Conservation (phyloP, 352 stramenopile genomes). For the Phytophthora agathidicida region DNA sequence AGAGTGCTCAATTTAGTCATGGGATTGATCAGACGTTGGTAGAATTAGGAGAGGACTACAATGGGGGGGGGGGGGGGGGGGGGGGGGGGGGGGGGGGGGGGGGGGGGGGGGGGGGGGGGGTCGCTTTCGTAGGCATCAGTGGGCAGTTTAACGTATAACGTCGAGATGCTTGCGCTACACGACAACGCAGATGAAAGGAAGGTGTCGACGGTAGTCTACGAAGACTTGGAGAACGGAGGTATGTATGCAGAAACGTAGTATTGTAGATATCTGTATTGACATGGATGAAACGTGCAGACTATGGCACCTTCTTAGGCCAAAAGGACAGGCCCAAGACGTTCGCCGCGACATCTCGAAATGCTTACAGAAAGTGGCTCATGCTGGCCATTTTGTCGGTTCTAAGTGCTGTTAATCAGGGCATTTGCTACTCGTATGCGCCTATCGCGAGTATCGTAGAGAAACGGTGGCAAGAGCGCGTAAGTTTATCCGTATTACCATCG, state of each 20-base stretch:
- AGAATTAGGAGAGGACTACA: too few species aligned
- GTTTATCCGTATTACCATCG: too few species aligned
- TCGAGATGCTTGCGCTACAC: conserved; percentile 24
- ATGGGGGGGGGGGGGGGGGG: too few species aligned
- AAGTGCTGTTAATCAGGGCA: conserved; percentile 70
- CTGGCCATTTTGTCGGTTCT: conserved; percentile 68
- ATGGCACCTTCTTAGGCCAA: conserved; percentile 29
- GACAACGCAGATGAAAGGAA: conserved; percentile 7
- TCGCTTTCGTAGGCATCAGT: too few species aligned
- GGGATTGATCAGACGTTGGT: too few species aligned
- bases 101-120: too few species aligned
- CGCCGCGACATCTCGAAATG: not conserved
- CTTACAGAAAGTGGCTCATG: conserved; percentile 52
- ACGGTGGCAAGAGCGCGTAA: conserved; percentile 56
- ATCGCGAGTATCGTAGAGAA: conserved; percentile 70
- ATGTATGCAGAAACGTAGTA: too few species aligned
- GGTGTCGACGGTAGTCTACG: conserved; percentile 24
- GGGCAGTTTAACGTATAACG: not conserved
- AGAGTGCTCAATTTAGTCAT: too few species aligned
- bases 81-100: too few species aligned
- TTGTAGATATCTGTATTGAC: too few species aligned
- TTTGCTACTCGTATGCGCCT: conserved; percentile 83
- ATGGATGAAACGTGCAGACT: conserved; percentile 12
- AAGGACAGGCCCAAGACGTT: conserved; percentile 9
- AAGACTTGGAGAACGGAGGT: conserved; percentile 36